Evolutionary conservation across 805 yeast genomes (phyloP).

Genomic region (Saccharomyces jurei): DNA sequence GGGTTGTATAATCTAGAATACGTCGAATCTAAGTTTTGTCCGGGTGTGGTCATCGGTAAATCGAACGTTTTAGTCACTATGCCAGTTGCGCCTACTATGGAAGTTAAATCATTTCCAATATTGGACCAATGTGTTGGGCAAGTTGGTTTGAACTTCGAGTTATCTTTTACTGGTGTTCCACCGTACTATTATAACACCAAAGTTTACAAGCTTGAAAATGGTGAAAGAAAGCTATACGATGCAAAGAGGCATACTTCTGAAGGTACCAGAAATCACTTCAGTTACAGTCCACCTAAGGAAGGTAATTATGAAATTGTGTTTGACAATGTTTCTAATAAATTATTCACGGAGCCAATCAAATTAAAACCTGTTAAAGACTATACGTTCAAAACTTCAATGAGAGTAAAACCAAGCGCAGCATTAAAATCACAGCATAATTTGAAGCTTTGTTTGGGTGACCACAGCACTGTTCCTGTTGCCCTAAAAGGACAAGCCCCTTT

Average conservation of each 20-base stretch:
- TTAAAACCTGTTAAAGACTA: conserved; percentile 34
- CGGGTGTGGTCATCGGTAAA: conserved; percentile 53
- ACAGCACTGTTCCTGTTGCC: conserved; percentile 42
- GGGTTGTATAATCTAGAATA: conserved; percentile 57
- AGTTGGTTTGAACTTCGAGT: conserved; percentile 70
- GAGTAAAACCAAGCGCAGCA: conserved; percentile 55
- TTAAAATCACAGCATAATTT: conserved; percentile 22
- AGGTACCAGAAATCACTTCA: conserved; percentile 46
- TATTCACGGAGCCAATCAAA: conserved; percentile 40
- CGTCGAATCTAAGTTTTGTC: conserved; percentile 55
- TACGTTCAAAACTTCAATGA: conserved; percentile 61
- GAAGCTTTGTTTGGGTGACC: conserved; percentile 42
- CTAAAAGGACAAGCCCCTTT: conserved; percentile 81
- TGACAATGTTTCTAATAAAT: conserved; percentile 52
- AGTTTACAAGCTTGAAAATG: conserved; percentile 46
- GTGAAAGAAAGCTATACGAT: conserved; percentile 29
- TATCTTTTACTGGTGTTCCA: conserved; percentile 64
- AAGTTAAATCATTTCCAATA: conserved; percentile 42
- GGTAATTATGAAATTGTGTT: conserved; percentile 77
- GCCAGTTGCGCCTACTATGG: conserved; percentile 46
- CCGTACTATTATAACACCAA: conserved; percentile 67
- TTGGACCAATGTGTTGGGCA: conserved; percentile 88
- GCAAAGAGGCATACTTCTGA: conserved; percentile 32
- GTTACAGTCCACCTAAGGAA: conserved; percentile 69
- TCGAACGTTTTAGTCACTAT: conserved; percentile 46